Percentiles rank a stretch among this genome's conserved stretches.
Evolutionary conservation across 305 asterid species (phyloP).

Genomic region (Ajuga reptans): DNA sequence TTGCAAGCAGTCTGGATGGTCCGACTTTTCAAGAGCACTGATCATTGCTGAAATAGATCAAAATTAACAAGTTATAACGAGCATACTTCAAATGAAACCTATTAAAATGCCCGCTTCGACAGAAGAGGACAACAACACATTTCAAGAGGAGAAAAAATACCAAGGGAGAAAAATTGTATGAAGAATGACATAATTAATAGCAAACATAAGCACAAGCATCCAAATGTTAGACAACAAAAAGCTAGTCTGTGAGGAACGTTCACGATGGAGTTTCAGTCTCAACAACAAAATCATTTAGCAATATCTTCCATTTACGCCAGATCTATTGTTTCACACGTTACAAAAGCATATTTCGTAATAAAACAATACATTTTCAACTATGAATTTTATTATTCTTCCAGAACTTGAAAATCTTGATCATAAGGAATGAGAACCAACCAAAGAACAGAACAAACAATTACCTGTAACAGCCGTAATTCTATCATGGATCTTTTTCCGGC

Average conservation of each 20-base stretch:
- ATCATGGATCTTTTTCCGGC: constrained; percentile 72
- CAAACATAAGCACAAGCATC: background rate
- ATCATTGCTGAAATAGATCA: constrained; percentile 50
- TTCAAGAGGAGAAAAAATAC: too few relatives aligned
- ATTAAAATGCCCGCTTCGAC: background rate
- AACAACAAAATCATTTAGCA: too few relatives aligned
- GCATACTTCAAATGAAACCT: constrained; percentile 1
- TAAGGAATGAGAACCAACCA: background rate
- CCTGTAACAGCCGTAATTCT: constrained; percentile 63
- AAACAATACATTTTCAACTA: too few relatives aligned
- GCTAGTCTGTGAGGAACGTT: too few relatives aligned
- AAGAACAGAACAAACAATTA: constrained; percentile 7
- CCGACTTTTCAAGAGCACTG: constrained; percentile 45
- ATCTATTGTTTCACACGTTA: too few relatives aligned
- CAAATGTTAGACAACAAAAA: background rate
- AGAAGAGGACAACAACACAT: background rate
- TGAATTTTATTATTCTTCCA: background rate
- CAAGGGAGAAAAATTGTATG: background rate
- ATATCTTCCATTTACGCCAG: too few relatives aligned
- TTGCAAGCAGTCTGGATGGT: constrained; percentile 32
- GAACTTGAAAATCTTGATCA: background rate
- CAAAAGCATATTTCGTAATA: too few relatives aligned
- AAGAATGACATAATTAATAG: background rate
- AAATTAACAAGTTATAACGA: constrained; percentile 5
- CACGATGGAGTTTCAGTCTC: too few relatives aligned